A percentile compares a stretch with the other conserved stretches of the same genome.
Conservation (phyloP, 2,329 filamentous ascomycete species). For the Sclerotinia subarctica region DNA sequence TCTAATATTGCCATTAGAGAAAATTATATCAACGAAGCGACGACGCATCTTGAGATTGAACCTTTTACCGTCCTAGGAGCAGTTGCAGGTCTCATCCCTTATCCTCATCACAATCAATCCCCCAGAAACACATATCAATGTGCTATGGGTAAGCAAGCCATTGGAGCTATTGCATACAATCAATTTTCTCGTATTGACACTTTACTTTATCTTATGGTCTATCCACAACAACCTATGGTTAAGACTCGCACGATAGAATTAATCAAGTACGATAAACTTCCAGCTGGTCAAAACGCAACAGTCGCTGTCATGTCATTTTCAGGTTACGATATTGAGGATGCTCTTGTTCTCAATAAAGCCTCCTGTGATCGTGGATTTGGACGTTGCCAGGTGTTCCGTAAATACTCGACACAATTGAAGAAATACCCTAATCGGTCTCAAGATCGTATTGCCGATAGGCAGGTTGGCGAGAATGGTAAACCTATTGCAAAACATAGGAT, state of each 20-base stretch:
- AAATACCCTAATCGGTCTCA: conserved; percentile 79
- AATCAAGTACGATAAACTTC: conserved; percentile 94
- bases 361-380: conserved; percentile 94
- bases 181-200: conserved; percentile 97
- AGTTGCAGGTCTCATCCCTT: conserved; percentile 93
- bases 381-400: conserved; percentile 96
- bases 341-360: conserved; percentile 92
- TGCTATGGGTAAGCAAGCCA: conserved; percentile 99
- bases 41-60: conserved; percentile 95
- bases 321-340: conserved; percentile 99
- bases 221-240: conserved; percentile 96
- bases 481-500: conserved; percentile 66
- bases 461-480: conserved; percentile 53
- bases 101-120: conserved; percentile 98
- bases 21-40: conserved; percentile 73
- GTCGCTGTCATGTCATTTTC: conserved; percentile 99
- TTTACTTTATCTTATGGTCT: conserved; percentile 92
- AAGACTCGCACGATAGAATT: conserved; percentile 96
- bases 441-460: conserved; percentile 62
- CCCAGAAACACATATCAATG: conserved; percentile 98
- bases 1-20: conserved; percentile 90
- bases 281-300: conserved; percentile 92
- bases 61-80: conserved; percentile 95
- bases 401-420: conserved; percentile 82
- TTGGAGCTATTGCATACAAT: conserved; percentile 96